These are phyloP conservation scores for Mycosarcoma maydis DNA, from an alignment of 1,284 basidiomycete genomes.

Conservation along the genomic window DNA sequence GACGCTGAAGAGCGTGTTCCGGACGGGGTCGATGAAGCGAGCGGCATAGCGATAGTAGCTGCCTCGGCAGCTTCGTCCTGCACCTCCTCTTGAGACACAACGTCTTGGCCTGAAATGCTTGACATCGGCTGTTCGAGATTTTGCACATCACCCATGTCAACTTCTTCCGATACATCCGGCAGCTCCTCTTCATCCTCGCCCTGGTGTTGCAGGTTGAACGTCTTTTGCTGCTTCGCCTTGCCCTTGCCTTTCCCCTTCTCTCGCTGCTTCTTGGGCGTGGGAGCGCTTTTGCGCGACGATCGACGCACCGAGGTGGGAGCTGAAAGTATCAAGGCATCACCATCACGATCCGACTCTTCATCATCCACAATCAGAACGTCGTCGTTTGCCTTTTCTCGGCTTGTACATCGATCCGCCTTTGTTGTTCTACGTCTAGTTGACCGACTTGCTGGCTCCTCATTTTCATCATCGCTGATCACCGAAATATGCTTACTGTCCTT, in stretches of 20 bases:
- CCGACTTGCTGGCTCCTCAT: not conserved
- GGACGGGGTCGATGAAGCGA: not conserved
- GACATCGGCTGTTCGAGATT: too few relatives aligned
- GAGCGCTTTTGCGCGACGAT: slow-evolving; percentile 16
- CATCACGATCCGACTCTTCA: not conserved
- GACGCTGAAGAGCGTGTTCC: not conserved
- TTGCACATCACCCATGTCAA: too few relatives aligned
- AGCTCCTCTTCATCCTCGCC: slow-evolving; percentile 5
- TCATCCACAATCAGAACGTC: slow-evolving; percentile 1
- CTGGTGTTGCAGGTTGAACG: slow-evolving; percentile 7
- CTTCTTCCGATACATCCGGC: too few relatives aligned
- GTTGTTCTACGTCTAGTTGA: not conserved
- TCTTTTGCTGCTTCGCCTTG: slow-evolving; percentile 15
- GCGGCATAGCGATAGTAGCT: not conserved
- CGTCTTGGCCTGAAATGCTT: not conserved
- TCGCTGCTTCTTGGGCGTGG: slow-evolving; percentile 26
- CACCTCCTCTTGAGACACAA: slow-evolving; percentile 1
- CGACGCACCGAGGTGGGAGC: slow-evolving; percentile 15
- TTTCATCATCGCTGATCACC: slow-evolving; percentile 9
- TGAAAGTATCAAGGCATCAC: slow-evolving; percentile 25
- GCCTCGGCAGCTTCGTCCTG: slow-evolving; percentile 2
- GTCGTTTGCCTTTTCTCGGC: not conserved
- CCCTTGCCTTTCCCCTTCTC: slow-evolving; percentile 10
- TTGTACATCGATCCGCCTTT: not conserved
- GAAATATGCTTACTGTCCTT: slow-evolving; percentile 3